Percentiles rank a stretch among this genome's conserved stretches.
These are phyloP conservation scores for Aureobasidium uvarum DNA, from an alignment of 2,329 filamentous ascomycete species.

Conservation along the genomic window DNA sequence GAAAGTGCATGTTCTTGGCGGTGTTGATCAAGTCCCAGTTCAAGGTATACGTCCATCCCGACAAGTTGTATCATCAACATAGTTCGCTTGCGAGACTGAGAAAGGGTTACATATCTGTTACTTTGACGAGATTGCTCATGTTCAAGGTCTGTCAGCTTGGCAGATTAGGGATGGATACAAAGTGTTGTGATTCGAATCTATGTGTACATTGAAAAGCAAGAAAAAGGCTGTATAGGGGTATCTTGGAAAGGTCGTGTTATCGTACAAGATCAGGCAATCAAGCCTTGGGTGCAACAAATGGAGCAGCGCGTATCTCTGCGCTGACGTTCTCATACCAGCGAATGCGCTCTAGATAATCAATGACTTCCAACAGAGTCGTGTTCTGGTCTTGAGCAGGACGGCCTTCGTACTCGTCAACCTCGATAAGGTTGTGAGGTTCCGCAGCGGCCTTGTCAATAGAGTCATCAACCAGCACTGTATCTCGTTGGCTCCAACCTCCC, in stretches of 20 bases:
- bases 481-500: conserved; percentile 69
- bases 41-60: conserved; percentile 4
- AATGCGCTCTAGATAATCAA: conserved; percentile 13
- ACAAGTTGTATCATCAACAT: background rate
- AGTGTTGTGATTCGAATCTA: background rate
- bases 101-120: too few species aligned
- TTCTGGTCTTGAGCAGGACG: background rate
- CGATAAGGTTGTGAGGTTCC: conserved; percentile 80
- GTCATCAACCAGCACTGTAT: conserved; percentile 90
- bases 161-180: too few species aligned
- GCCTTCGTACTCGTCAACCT: conserved; percentile 69
- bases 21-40: background rate
- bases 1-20: background rate
- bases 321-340: conserved; percentile 13
- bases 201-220: background rate
- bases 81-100: too few species aligned
- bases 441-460: conserved; percentile 72
- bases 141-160: too few species aligned
- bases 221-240: background rate
- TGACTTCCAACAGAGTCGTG: conserved; percentile 7
- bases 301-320: conserved; percentile 11
- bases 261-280: background rate
- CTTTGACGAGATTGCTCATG: too few species aligned
- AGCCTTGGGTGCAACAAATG: background rate
- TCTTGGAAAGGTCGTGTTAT: background rate